Base-by-base conservation (phyloP, 495 filamentous ascomycete genomes). In the Podospora bellae-mahoneyi region DNA sequence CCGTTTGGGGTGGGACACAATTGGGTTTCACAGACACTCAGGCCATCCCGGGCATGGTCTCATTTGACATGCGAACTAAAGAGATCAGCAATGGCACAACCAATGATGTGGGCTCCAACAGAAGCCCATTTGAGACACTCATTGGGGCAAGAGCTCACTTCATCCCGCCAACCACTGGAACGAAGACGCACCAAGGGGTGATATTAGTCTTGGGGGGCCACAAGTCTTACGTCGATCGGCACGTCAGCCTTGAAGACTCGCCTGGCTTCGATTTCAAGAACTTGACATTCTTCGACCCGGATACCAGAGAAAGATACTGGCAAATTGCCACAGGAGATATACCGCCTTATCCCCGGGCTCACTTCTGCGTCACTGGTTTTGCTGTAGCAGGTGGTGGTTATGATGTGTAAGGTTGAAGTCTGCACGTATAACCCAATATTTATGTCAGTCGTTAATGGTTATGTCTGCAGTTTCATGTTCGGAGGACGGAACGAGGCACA, bases 261-360 rank as follows among this genome's bases (percentile, higher is more conserved):
- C 30, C 44, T 10, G 18, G 27, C 13, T 27, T 71, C n/a, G 67
- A 54, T 66, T 73, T 78, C 60, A 69, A 74, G 15, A 65, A 56
- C 19, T 27, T 82, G 15, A 76, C 55, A 5, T 68, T 83, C n/a
- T 73, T 77, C 66, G 80, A 83, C 56, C 79, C 81, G 18, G 70
- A 67, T 18, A 78, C 75, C 1, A 69, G 69, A 48, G 66, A 77
- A 32, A 72, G 68, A 68, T 78, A 80, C 32, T 73, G 19, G 30
- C 80, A 83, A 65, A 30, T 26, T 19, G 72, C 76, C 5, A 77
- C 70, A 0, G 80, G 79, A 3, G 63, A 54, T 1, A 67, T 68
- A 1, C 65, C 71, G 6, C 75, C 76, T 0, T 64, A 66, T 0
- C 68, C 69, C 2, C 53, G 75, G 0, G 66, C 70, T 19, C 60